Evolutionary conservation across 176 grass and related monocot genomes (phyloP).

Genomic region (Eremochloa ophiuroides): DNA sequence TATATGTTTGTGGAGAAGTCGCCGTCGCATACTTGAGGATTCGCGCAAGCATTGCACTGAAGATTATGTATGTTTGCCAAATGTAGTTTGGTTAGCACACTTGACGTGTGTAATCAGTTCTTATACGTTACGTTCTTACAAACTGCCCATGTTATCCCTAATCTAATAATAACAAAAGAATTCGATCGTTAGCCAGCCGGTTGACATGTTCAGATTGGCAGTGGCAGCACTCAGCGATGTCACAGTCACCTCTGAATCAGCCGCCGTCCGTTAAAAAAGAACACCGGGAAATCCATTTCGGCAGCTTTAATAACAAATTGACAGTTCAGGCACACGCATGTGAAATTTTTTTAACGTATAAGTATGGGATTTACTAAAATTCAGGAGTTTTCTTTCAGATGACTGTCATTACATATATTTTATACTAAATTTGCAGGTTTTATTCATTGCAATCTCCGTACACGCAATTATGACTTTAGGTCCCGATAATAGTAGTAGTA

Average conservation of each 20-base stretch:
- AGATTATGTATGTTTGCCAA: constrained; percentile 22
- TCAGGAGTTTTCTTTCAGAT: no score
- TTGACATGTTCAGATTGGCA: constrained; percentile 14
- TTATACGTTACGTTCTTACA: neutral
- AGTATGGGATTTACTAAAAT: no score
- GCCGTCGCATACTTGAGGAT: neutral
- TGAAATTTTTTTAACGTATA: no score
- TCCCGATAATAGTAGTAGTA: no score
- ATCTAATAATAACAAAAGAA: neutral
- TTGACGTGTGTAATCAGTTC: neutral
- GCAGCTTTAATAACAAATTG: neutral
- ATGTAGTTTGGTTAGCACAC: neutral
- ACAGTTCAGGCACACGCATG: neutral
- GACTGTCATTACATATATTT: no score
- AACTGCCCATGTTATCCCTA: neutral
- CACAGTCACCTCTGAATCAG: neutral
- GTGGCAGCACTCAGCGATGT: neutral
- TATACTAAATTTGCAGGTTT: no score
- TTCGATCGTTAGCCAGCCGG: neutral
- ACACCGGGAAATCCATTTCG: neutral
- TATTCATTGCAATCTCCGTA: no score
- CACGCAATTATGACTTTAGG: no score
- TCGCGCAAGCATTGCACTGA: neutral
- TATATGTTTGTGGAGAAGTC: neutral
- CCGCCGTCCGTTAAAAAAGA: neutral